Conservation (phyloP, 2,329 filamentous ascomycete genomes). For the Pseudogymnoascus sp. region DNA sequence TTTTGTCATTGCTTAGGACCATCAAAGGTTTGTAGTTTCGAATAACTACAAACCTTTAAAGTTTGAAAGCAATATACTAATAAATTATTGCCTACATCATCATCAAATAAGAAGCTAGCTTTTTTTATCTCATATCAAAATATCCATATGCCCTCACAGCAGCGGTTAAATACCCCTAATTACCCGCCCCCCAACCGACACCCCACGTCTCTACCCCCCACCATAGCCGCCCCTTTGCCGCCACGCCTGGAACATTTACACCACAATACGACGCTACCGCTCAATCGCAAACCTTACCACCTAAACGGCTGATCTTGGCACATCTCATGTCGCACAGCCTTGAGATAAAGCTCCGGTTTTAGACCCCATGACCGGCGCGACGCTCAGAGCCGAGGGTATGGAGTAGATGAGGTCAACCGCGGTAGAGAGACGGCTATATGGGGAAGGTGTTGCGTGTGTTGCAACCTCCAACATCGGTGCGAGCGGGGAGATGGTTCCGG, state of each 20-base stretch:
- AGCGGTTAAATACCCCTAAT: neutral
- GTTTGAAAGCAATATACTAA: neutral
- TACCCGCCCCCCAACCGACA: neutral
- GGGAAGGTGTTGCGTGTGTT: neutral
- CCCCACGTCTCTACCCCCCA: neutral
- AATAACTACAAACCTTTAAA: neutral
- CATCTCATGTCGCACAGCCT: neutral
- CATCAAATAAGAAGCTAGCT: neutral
- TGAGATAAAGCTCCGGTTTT: neutral
- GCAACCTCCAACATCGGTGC: neutral
- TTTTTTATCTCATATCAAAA: neutral
- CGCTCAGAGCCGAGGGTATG: neutral
- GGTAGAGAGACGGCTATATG: neutral
- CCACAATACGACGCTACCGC: neutral
- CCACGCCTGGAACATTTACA: neutral
- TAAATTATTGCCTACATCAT: neutral
- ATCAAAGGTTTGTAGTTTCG: too few species aligned
- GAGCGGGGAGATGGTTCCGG: neutral
- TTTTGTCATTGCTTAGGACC: too few species aligned
- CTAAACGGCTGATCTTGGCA: neutral
- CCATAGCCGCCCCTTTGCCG: neutral
- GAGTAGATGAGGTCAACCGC: neutral
- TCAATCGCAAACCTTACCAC: neutral
- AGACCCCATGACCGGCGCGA: neutral
- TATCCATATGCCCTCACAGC: neutral